Base-by-base conservation (phyloP, 768 basidiomycete species). In the Clitopilus hobsonii region DNA sequence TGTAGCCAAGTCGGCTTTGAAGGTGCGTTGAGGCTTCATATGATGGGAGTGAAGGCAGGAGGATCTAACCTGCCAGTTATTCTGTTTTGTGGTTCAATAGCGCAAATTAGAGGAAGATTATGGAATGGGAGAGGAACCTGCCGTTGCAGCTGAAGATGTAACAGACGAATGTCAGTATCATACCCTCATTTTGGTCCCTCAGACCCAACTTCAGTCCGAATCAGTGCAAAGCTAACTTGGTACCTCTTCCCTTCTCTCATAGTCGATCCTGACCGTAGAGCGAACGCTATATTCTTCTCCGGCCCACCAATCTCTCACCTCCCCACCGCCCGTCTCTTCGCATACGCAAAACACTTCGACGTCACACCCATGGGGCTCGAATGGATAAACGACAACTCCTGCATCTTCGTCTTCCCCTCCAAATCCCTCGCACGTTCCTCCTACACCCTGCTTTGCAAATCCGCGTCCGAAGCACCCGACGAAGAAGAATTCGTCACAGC, bases 311-410 rank as follows among this genome's bases (percentile, higher is more conserved):
- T 94, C 55, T 75, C 85, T 3, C 80, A 85, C 61, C 79, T 94
- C 7, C 83, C 89, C 22, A 94, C 91, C 2, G 74, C 82, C 2
- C 80, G 87, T 32, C 77, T 94, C 52, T 93, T 93, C 64, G 90
- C 86, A 0, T 94, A 93, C 61, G 85, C 85, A 27, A 87, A 84
- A 1, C 86, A 92, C 60, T 91, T 89, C 62, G 86, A 88, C 48
- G 77, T 84, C 0, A 75, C 80, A 18, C 91, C 91, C 0, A 77
- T 90, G 58, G 91, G 80, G 6, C 72, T 94, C 6, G 91, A 94
- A 71, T 94, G 91, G 91, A 79, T 94, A 18, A 84, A 91, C 66
- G 91, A 94, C 70, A 85, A 74, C 22, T 91, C 88, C 23, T 92
- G 89, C 61, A 79, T 94, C 3, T 73, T 93, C 51, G 86, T 94